Percentiles rank a stretch among this genome's conserved stretches.
Evolutionary conservation across 208 protist genomes (phyloP).

Genomic region (Trypanosomatidae sp.): DNA sequence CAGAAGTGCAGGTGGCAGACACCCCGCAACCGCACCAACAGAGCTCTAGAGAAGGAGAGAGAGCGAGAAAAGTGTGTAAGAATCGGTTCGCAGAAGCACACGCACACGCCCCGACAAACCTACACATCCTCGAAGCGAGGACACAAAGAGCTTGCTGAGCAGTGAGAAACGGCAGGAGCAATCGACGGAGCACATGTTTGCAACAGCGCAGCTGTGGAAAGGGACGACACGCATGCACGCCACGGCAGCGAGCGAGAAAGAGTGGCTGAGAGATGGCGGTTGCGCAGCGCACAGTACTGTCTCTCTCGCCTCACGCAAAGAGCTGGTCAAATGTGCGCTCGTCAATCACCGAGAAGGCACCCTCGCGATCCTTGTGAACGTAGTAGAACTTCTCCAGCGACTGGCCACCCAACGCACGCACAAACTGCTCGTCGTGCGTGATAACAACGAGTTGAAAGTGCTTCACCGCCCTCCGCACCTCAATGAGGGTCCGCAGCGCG

Average conservation of each 20-base stretch:
- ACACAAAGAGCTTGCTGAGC: neutral
- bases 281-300: neutral
- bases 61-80: neutral
- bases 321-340: constrained; percentile 88
- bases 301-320: constrained; percentile 43
- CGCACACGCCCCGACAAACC: neutral
- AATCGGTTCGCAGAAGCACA: neutral
- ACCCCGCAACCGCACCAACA: neutral
- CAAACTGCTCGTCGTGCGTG: constrained; percentile 99
- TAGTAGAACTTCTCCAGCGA: constrained; percentile 88
- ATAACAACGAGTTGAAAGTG: constrained; percentile 99
- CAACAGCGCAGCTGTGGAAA: neutral
- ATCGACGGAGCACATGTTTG: neutral
- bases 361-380: constrained; percentile 90
- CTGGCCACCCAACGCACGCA: constrained; percentile 84
- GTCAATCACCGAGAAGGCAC: constrained; percentile 88
- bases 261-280: neutral
- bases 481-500: constrained; percentile 82
- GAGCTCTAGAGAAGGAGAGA: neutral
- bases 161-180: neutral
- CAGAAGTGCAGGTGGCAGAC: neutral
- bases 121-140: neutral
- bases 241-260: neutral
- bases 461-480: constrained; percentile 67
- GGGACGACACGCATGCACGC: neutral